These are phyloP conservation scores for Persicaria tinctoria DNA, from an alignment of 148 eudicot genomes.

Conservation along the genomic window DNA sequence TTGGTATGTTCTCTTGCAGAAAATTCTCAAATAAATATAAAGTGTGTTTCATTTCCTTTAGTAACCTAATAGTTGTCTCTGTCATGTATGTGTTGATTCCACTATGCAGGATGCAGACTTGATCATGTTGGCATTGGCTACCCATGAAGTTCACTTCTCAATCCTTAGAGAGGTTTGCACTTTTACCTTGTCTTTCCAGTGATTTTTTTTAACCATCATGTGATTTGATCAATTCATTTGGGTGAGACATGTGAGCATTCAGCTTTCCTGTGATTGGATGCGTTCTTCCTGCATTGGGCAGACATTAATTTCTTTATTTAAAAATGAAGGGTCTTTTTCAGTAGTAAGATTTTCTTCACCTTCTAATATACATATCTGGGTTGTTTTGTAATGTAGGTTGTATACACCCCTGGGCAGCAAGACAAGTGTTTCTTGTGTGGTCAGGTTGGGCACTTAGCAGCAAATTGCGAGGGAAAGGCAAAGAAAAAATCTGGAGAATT, in stretches of 20 bases:
- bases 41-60: background rate
- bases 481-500: conserved; percentile 91
- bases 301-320: background rate
- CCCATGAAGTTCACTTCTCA: conserved; percentile 91
- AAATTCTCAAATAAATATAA: background rate
- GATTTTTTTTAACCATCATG: background rate
- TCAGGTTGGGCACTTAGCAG: conserved; percentile 89
- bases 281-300: background rate
- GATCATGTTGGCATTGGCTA: conserved; percentile 55
- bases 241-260: background rate
- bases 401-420: conserved; percentile 80
- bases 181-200: background rate
- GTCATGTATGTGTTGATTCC: background rate
- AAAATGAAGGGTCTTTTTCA: background rate
- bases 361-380: background rate
- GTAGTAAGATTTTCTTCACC: background rate
- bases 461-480: conserved; percentile 82
- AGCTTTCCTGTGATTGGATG: background rate
- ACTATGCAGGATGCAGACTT: conserved; percentile 9
- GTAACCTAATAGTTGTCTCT: background rate
- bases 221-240: background rate
- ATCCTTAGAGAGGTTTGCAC: conserved; percentile 26
- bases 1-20: conserved; percentile 53
- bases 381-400: conserved; percentile 38
- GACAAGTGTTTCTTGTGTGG: conserved; percentile 94